Conservation (phyloP, 1,284 basidiomycete species). For the Cutaneotrichosporon daszewskae region DNA sequence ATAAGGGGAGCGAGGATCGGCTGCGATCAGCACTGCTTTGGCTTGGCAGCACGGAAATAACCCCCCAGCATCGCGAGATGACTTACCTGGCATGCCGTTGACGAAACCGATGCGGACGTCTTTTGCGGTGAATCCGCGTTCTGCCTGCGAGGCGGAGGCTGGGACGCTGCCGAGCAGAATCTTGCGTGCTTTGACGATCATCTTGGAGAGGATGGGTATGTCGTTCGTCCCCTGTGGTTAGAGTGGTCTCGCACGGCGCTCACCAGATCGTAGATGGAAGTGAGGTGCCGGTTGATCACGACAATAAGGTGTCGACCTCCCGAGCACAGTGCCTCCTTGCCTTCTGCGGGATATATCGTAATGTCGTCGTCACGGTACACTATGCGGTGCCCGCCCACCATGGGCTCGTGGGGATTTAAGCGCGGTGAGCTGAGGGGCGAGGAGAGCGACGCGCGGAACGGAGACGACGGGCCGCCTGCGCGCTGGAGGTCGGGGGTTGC, state of each 20-base stretch:
- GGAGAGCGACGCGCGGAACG: not conserved
- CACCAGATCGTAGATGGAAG: conserved; percentile 43
- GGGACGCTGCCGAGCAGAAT: conserved; percentile 16
- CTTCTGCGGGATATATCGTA: conserved; percentile 32
- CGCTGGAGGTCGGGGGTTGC: conserved; percentile 14
- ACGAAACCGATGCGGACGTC: conserved; percentile 39
- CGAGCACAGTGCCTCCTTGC: conserved; percentile 32
- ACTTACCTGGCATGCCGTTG: conserved; percentile 29
- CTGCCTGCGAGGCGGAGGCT: conserved; percentile 1
- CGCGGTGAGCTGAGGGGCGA: not conserved
- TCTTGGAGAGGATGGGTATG: conserved; percentile 38
- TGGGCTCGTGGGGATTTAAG: conserved; percentile 1
- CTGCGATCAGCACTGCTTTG: conserved; percentile 17
- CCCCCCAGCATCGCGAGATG: not conserved
- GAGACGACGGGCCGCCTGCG: conserved; percentile 2
- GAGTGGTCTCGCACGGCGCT: conserved; percentile 12
- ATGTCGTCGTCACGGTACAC: conserved; percentile 36
- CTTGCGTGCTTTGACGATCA: conserved; percentile 27
- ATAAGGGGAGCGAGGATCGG: conserved; percentile 40
- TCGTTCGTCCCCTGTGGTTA: conserved; percentile 35
- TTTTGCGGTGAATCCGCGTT: conserved; percentile 9
- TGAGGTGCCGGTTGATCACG: conserved; percentile 38
- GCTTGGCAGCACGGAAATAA: not conserved
- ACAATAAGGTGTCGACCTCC: conserved; percentile 41
- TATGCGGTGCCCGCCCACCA: conserved; percentile 29